These are phyloP conservation scores for Penicillium roqueforti DNA, from an alignment of 495 filamentous ascomycete genomes.

Conservation along the genomic window DNA sequence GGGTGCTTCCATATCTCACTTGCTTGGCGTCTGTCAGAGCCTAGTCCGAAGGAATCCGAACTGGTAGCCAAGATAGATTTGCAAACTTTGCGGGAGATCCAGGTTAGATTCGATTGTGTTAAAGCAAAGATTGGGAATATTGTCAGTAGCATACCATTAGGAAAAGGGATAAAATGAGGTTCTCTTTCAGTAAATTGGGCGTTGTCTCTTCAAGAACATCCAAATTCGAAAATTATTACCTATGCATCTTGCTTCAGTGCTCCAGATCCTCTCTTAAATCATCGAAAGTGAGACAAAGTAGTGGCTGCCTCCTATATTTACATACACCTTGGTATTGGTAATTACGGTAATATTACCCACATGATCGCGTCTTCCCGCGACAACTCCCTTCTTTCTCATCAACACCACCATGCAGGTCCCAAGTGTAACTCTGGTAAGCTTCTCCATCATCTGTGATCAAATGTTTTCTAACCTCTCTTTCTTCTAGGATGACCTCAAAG, in stretches of 20 bases:
- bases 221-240: background rate
- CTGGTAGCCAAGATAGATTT: slow-evolving; percentile 35
- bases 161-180: slow-evolving; percentile 1
- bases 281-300: background rate
- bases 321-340: background rate
- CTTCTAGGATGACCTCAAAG: slow-evolving; percentile 63
- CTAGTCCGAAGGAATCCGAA: slow-evolving; percentile 19
- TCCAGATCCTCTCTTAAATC: background rate
- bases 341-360: slow-evolving; percentile 14
- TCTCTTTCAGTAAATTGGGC: too few species aligned
- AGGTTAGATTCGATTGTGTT: slow-evolving; percentile 35
- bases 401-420: slow-evolving; percentile 29
- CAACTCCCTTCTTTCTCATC: slow-evolving; percentile 2
- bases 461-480: background rate
- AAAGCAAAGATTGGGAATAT: slow-evolving; percentile 79
- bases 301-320: background rate
- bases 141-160: slow-evolving; percentile 53
- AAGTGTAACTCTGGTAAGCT: slow-evolving; percentile 50
- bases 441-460: background rate
- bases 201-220: background rate
- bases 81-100: slow-evolving; percentile 14
- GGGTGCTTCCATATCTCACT: slow-evolving; percentile 75
- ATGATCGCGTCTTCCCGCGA: slow-evolving; percentile 11
- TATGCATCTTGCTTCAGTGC: background rate
- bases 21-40: slow-evolving; percentile 61